Base-by-base conservation (phyloP, 345 rosid species). In the Orychophragmus violaceus region DNA sequence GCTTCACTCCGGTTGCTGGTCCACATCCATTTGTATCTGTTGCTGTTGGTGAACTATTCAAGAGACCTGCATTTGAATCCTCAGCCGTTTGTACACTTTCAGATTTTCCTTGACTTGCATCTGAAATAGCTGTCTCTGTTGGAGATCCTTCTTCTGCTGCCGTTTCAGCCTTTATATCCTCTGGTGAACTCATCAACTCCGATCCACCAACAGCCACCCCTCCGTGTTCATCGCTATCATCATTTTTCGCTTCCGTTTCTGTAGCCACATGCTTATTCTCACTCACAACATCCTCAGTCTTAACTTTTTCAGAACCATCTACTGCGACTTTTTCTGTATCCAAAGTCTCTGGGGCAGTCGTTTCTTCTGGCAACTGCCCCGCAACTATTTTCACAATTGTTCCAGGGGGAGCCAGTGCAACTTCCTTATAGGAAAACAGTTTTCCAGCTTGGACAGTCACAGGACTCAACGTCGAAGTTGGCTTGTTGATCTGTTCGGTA, bases 391-490 rank as follows among this genome's bases (percentile, higher is more conserved):
- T 94, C 61, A 86, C 97, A 74, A 94, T 87, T 25, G 96, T 86
- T 69, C 99, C 99, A 29, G 95, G 99, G 46, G 95, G 96, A 50
- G 97, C 97, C 78, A 90, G 71, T 51, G 99, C 99, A 72, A 94
- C 99, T 78, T 94, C 99, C 77, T 94, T 94, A 72, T 94, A 94
- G 75, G 99, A 88, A 80, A 94, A 90, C 30, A 83, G 80, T 71
- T 85, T 94, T 76, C 99, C 99, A 63, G 90, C 87, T 70, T 84
- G 87, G 64, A 78, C 78, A 64, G 77, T 84, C 70, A 87, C 75
- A 36, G 91, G 80, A 72, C 79, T 81, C 59, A 79, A 64, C 25
- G 64, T 59, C n/a, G 83, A 62, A 62, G 83, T 54, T 27, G 83
- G 70, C 80, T 84, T 88, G 72, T 66, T 69, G 76, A 77, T 70